Evolutionary conservation across 768 basidiomycete genomes (phyloP), one percentile per base, ranked within the genome.

Genomic region (Collybia mongolica): DNA sequence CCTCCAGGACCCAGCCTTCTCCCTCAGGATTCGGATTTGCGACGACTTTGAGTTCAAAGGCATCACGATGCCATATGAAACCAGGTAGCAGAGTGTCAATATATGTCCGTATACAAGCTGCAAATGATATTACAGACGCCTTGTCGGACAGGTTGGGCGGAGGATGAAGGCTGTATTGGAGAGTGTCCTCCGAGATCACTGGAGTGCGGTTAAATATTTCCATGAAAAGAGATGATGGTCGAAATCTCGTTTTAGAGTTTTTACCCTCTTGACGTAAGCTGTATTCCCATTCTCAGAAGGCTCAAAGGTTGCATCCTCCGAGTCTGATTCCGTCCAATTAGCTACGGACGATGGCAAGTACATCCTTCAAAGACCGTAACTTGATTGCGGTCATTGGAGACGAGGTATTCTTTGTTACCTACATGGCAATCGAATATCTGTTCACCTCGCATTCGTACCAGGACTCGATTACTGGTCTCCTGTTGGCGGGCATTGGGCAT

Each of bases 321-420:
- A 9, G 9, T 9, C 26, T 28, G 5, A 9, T 9, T 28, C 26
- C 14, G 32, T 12, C 11, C 14, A 32, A 12, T 22, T 20, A n/a
- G 22, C 45, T 36, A 20, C 50, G 6, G 36, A 49, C 50, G 28
- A 59, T 57, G 57, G 39, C 55, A 29, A 44, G 48, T 51, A 67
- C 76, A 47, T 78, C 84, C 37, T 83, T 76, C 77, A 88, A 89
- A 69, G 88, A 96, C 69, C 82, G 96, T 48, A 88, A 80, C 53
- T 73, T 98, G 37, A 80, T 99, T 37, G 96, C 97, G 28, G 93
- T 95, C 65, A 98, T 99, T 58, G 97, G 96, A 36, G 97, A 98
- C 68, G 97, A 99, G 76, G 96, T 95, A 57, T 48, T 73, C 14
- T 7, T 28, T 15, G 24, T 20, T 24, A 44, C 36, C 18, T 38